Evolutionary conservation across 805 yeast genomes (phyloP).

Genomic region (Candida arabinofermentans): DNA sequence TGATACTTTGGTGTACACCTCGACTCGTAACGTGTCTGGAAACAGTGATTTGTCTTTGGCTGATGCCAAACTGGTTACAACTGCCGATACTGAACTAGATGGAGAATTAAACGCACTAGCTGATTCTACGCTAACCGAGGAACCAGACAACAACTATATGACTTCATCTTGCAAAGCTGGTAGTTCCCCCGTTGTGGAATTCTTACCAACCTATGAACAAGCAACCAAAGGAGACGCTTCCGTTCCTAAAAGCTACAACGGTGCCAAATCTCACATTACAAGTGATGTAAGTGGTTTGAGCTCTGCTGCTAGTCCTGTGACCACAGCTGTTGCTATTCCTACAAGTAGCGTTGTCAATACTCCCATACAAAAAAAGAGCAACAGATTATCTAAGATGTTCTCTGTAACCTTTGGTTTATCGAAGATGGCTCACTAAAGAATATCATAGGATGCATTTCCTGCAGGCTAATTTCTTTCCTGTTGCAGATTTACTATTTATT

Average conservation of each 20-base stretch:
- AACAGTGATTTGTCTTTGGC: background rate
- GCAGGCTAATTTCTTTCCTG: background rate
- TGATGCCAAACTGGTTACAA: background rate
- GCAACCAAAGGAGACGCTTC: background rate
- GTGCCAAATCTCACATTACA: background rate
- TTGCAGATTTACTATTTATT: background rate
- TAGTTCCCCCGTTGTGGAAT: background rate
- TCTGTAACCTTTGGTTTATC: constrained; percentile 24
- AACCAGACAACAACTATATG: background rate
- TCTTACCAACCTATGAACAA: background rate
- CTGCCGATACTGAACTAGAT: background rate
- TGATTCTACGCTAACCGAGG: background rate
- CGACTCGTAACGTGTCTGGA: background rate
- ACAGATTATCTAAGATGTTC: constrained; percentile 21
- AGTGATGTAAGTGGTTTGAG: background rate
- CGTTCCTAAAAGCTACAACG: background rate
- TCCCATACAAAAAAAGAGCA: constrained; percentile 11
- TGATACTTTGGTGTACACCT: background rate
- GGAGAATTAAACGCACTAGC: background rate
- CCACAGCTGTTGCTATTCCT: background rate
- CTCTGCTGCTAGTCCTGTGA: background rate
- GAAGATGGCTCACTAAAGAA: constrained; percentile 6
- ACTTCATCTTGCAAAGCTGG: background rate
- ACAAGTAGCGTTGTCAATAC: background rate
- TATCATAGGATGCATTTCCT: background rate